A percentile compares a stretch with the other conserved stretches of the same genome.
Evolutionary conservation across 148 eudicot genomes (phyloP).

Genomic region (Diospyros lotus): DNA sequence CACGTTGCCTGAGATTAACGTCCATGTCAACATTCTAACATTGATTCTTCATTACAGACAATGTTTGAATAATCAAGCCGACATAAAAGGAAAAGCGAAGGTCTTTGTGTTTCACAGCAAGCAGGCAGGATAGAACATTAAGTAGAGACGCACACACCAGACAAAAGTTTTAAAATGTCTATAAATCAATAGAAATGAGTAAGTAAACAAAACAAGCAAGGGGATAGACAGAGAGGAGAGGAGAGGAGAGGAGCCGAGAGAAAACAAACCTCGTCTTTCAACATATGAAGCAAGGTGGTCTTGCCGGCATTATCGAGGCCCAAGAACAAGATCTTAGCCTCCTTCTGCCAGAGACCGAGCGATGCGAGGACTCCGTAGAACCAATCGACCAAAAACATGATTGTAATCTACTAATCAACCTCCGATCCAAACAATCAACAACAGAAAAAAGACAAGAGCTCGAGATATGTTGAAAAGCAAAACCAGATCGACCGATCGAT

Average conservation of each 20-base stretch:
- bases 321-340: slow-evolving; percentile 43
- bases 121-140: neutral
- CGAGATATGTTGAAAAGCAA: neutral
- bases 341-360: slow-evolving; percentile 41
- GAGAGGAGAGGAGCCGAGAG: neutral
- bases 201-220: no score
- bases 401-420: neutral
- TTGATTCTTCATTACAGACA: no score
- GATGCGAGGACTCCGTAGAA: slow-evolving; percentile 47
- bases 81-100: neutral
- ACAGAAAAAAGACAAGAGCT: neutral
- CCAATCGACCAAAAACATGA: slow-evolving; percentile 54
- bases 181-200: no score
- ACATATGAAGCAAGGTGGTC: slow-evolving; percentile 46
- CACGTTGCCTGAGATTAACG: no score
- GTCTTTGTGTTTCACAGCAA: neutral
- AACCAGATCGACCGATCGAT: slow-evolving; percentile 15
- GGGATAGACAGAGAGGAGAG: no score
- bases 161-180: no score
- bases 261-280: slow-evolving; percentile 42
- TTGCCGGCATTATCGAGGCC: slow-evolving; percentile 53
- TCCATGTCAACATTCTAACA: no score
- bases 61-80: no score
- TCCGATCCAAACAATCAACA: slow-evolving; percentile 2
- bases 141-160: no score